These are phyloP conservation scores for Solanum hybrid DNA, from an alignment of 305 asterid species.

Conservation along the genomic window DNA sequence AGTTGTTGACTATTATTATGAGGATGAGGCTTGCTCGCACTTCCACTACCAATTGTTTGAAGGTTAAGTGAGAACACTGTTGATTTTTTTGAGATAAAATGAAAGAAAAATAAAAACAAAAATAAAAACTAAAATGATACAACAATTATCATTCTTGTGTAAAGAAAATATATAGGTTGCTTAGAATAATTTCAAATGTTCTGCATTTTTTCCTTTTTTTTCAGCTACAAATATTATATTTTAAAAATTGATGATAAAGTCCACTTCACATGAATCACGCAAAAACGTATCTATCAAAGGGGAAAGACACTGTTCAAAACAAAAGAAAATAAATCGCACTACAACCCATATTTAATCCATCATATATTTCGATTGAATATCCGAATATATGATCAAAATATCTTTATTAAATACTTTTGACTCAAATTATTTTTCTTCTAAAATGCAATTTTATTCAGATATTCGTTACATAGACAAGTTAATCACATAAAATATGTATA, in stretches of 20 bases:
- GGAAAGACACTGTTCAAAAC: neutral
- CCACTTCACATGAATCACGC: slow-evolving; percentile 10
- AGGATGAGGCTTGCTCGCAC: neutral
- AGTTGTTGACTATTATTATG: neutral
- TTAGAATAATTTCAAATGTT: neutral
- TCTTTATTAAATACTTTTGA: too few relatives aligned
- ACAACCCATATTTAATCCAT: neutral
- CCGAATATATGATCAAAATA: too few relatives aligned
- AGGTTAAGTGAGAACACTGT: neutral
- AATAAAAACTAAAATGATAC: neutral
- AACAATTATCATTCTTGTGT: neutral
- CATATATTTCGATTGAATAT: neutral
- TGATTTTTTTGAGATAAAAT: neutral
- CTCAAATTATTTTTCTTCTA: too few relatives aligned
- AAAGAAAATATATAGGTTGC: neutral
- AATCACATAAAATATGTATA: neutral
- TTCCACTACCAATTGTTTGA: neutral
- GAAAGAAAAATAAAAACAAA: neutral
- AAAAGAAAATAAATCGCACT: neutral
- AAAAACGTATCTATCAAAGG: slow-evolving; percentile 8
- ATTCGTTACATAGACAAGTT: neutral
- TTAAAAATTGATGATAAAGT: neutral
- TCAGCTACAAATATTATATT: neutral
- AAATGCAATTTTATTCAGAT: neutral
- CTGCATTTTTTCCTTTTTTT: neutral